These are phyloP conservation scores for Pythium periplocum DNA, from an alignment of 352 stramenopile genomes.

Conservation along the genomic window DNA sequence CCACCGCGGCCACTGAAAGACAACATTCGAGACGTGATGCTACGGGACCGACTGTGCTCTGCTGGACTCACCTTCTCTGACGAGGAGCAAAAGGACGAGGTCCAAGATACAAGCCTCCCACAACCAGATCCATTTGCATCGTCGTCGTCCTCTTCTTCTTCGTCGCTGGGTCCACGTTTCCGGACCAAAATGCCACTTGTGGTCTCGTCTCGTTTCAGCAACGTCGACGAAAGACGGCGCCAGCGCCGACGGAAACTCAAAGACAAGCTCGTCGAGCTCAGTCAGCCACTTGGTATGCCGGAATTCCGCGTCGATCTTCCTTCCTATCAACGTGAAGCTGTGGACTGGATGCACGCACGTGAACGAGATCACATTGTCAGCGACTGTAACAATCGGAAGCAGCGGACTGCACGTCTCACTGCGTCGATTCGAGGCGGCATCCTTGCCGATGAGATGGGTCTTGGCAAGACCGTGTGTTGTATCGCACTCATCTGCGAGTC, in stretches of 20 bases:
- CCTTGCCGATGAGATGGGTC: constrained; percentile 84
- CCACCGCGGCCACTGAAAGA: background rate
- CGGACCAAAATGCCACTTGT: constrained; percentile 56
- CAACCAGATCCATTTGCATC: constrained; percentile 12
- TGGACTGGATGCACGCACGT: constrained; percentile 86
- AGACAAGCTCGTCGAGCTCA: constrained; percentile 9
- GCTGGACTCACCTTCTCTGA: constrained; percentile 14
- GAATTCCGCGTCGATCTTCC: constrained; percentile 58
- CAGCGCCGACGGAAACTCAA: constrained; percentile 32
- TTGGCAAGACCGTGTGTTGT: constrained; percentile 89
- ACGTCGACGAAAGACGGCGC: constrained; percentile 35
- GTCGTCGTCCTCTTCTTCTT: constrained; percentile 12
- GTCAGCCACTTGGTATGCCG: constrained; percentile 17
- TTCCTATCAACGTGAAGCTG: constrained; percentile 79
- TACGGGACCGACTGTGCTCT: constrained; percentile 9
- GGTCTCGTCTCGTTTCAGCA: constrained; percentile 52
- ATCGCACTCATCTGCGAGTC: constrained; percentile 75
- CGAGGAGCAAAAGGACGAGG: constrained; percentile 1
- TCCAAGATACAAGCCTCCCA: no score
- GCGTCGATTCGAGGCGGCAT: constrained; percentile 59
- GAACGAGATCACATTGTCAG: constrained; percentile 19
- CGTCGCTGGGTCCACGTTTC: constrained; percentile 17
- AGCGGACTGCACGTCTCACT: constrained; percentile 10
- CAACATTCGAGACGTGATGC: constrained; percentile 9
- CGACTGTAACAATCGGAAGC: constrained; percentile 1